Evolutionary conservation across 495 filamentous ascomycete genomes (phyloP), one percentile per base, ranked within the genome.

Genomic region (Talaromyces borbonicus): DNA sequence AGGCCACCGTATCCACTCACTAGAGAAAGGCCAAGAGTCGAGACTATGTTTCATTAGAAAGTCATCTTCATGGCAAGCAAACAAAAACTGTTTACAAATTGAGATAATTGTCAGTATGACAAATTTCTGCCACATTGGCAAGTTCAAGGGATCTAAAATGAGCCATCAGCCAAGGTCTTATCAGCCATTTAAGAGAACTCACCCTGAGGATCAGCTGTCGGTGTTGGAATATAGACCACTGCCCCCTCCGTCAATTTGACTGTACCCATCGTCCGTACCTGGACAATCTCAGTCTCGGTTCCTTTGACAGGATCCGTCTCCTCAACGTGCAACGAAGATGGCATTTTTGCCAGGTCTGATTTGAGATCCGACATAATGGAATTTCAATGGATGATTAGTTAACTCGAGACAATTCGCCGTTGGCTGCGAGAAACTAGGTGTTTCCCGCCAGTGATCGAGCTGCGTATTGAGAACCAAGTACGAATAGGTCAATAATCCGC

Each of bases 1-100:
- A 61, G 48, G 3, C 58, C 58, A 7, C 58, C 58, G 32, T 59
- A 59, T 6, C 56, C 58, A n/a, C 52, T 57, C 3, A 61, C 56
- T 6, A 61, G 56, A 14, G 50, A 43, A 12, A 61, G 44, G n/a
- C 56, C 56, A 1, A 61, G 37, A 8, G 56, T 56, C 5, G 56
- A 56, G 39, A 61, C 56, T 61, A 25, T 5, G 2, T 35, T 43
- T 14, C 35, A 51, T 15, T 16, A 26, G 32, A 11, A 47, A n/a
- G n/a, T n/a, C n/a, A 9, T 4, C 7, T 20, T 9, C 37, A 39
- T 39, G n/a, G 52, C 43, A 52, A 46, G 29, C 42, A 44, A 2
- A 43, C 15, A 46, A 43, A 38, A 41, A 49, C 32, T 3, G 42
- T 52, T 9, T 43, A 61, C 59, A 61, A 8, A 54, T 47, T n/a